Conservation (phyloP, 164 flowering plant species). For the Cinnamomum chago region DNA sequence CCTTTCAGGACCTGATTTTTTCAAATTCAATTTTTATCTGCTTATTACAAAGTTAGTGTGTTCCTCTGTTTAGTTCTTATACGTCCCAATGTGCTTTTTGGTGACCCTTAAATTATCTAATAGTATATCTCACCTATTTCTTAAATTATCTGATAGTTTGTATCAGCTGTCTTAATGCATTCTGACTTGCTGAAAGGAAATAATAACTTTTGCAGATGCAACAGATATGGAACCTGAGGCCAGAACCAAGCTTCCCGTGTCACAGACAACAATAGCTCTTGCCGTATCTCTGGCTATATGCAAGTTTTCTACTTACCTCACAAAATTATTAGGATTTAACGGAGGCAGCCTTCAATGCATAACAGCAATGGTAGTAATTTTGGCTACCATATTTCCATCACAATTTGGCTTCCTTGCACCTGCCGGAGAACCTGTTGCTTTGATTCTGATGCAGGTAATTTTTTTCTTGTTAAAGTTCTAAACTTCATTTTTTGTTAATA, state of each 20-base stretch:
- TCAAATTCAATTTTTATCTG: too few species aligned
- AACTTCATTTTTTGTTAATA: background rate
- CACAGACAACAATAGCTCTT: constrained; percentile 66
- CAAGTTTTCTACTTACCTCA: constrained; percentile 36
- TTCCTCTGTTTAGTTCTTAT: background rate
- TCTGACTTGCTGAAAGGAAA: background rate
- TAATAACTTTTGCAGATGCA: constrained; percentile 36
- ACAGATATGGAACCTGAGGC: constrained; percentile 21
- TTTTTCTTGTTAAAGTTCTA: background rate
- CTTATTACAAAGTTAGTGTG: too few species aligned
- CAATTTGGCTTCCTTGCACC: constrained; percentile 66
- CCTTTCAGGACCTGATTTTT: too few species aligned
- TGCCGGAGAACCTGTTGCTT: constrained; percentile 64
- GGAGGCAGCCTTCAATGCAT: constrained; percentile 65
- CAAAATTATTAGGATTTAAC: constrained; percentile 38
- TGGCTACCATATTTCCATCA: constrained; percentile 66
- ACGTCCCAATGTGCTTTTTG: background rate
- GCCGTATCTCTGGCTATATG: constrained; percentile 71
- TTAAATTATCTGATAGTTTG: background rate
- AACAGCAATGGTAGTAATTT: constrained; percentile 58
- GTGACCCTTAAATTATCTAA: too few species aligned
- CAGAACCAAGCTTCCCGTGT: constrained; percentile 42
- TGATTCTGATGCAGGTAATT: constrained; percentile 75
- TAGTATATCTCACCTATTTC: background rate
- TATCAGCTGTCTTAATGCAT: background rate